Base-by-base conservation (phyloP, 768 basidiomycete species). In the Pulveroboletus ravenelii region DNA sequence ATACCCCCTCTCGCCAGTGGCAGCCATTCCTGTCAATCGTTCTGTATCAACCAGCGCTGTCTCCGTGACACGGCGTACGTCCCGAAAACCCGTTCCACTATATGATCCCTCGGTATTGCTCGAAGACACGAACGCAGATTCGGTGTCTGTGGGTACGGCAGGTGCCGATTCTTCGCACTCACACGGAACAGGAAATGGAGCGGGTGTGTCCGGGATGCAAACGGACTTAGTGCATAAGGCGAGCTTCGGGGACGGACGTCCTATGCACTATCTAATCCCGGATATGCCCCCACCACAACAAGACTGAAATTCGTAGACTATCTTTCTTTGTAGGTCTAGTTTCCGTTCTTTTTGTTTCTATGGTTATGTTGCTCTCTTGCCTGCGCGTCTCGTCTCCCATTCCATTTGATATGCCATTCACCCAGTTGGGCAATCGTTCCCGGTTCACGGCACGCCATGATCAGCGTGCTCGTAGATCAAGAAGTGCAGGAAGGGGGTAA, bases 211-310 rank as follows among this genome's bases (percentile, higher is more conserved):
- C 47, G 54, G 46, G 48, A 41, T 43, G 17, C 38, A 58, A 53
- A 47, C 50, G 46, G 63, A 45, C 56, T 64, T 75, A 53, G 50
- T 41, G 29, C 77, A 71, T 56, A 77, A 77, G 62, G 63, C 65
- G 36, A 76, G 74, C 62, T 71, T 79, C 62, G 78, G 73, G 45
- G 71, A 71, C 31, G 72, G 72, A 23, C 66, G 72, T 39, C 72
- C 72, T 23, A 55, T 82, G 52, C 81, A 82, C 62, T 81, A 79
- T 69, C 61, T 82, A 51, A 81, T 82, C 37, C 81, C 81, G 9
- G 81, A 82, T 58, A 72, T 81, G 73, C 81, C 80, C 15, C 64
- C 60, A 17, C 64, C 64, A 10, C 60, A 55, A 57, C 59, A 44
- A 48, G 65, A 71, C 30, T 65, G 52, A 65, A 36, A 51, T 41